Conservation (phyloP, 495 filamentous ascomycete genomes). For the Annulohypoxylon stygium region DNA sequence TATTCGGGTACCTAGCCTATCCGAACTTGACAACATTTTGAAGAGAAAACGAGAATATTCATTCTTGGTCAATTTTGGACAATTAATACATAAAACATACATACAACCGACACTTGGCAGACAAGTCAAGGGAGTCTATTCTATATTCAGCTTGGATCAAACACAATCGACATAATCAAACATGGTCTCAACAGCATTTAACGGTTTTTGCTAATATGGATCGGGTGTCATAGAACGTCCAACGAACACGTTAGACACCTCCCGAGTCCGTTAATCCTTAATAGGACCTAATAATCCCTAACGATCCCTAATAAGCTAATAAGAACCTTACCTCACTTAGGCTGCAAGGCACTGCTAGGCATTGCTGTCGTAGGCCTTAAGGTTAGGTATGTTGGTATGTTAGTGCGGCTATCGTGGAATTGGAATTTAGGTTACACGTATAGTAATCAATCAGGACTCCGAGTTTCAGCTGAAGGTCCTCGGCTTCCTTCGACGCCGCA, state of each 20-base stretch:
- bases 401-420: constrained; percentile 44
- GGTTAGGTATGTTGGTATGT: constrained; percentile 4
- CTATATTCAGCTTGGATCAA: constrained; percentile 12
- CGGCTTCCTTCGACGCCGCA: constrained; percentile 36
- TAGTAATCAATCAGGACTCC: constrained; percentile 28
- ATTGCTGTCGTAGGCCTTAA: constrained; percentile 1
- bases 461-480: constrained; percentile 28
- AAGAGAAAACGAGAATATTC: constrained; percentile 9
- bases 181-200: neutral
- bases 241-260: constrained; percentile 6
- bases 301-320: neutral
- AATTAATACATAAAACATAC: constrained; percentile 13
- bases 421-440: constrained; percentile 36
- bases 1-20: constrained; percentile 4
- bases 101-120: constrained; percentile 22
- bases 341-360: constrained; percentile 40
- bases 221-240: neutral
- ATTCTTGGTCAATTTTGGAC: neutral
- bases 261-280: neutral
- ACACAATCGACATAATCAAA: neutral
- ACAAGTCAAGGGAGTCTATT: neutral
- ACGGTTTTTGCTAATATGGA: neutral
- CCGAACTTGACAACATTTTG: constrained; percentile 28
- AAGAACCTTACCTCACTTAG: constrained; percentile 2
- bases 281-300: constrained; percentile 7